A percentile compares a stretch with the other conserved stretches of the same genome.
Conservation (phyloP, 805 yeast species). For the Candida ascalaphidarum region DNA sequence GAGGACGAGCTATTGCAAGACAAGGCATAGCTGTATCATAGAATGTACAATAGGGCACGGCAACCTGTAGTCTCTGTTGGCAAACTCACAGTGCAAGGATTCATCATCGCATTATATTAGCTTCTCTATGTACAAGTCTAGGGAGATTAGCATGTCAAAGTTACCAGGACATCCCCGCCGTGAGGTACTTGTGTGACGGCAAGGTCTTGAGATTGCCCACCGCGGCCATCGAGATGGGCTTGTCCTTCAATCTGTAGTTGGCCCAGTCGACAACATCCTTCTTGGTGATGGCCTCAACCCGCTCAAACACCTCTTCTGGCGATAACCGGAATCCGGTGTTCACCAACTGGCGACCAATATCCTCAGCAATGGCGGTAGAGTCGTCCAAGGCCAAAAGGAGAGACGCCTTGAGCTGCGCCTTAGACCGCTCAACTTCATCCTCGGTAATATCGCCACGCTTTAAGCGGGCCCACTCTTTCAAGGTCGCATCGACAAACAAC, state of each 20-base stretch:
- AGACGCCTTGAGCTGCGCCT: slow-evolving; percentile 91
- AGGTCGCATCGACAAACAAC: slow-evolving; percentile 62
- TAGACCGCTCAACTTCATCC: slow-evolving; percentile 88
- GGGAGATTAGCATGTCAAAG: not conserved
- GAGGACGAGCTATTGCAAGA: too few relatives aligned
- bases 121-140: not conserved
- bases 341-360: slow-evolving; percentile 93
- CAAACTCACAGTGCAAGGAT: too few relatives aligned
- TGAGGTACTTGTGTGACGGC: slow-evolving; percentile 58
- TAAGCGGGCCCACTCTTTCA: slow-evolving; percentile 84
- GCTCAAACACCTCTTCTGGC: slow-evolving; percentile 65
- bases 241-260: slow-evolving; percentile 63
- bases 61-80: too few relatives aligned
- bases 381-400: slow-evolving; percentile 85
- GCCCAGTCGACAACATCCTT: slow-evolving; percentile 86
- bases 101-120: too few relatives aligned
- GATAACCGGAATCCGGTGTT: slow-evolving; percentile 79
- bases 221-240: slow-evolving; percentile 87
- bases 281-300: slow-evolving; percentile 70
- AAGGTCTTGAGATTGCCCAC: slow-evolving; percentile 71
- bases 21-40: too few relatives aligned
- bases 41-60: too few relatives aligned
- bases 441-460: slow-evolving; percentile 69
- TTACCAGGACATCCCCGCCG: slow-evolving; percentile 23
- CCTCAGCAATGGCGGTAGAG: slow-evolving; percentile 93